Percentiles rank a stretch among this genome's conserved stretches.
Evolutionary conservation across 2,329 filamentous ascomycete species (phyloP).

Genomic region (Aspergillus sp.): DNA sequence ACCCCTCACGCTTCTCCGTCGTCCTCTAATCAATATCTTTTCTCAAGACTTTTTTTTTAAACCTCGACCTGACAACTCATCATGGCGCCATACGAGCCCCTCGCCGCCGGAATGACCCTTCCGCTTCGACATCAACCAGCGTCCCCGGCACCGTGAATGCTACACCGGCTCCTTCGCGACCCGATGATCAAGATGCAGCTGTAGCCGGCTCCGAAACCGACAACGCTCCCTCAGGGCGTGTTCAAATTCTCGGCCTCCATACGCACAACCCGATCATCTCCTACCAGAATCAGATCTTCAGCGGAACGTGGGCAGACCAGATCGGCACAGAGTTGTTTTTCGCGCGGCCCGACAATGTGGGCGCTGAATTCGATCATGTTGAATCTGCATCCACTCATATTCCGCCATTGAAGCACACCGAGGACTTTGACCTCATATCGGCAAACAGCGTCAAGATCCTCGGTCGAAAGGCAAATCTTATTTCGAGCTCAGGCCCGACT

Average conservation of each 20-base stretch:
- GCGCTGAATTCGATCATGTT: constrained; percentile 23
- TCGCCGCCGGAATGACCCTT: constrained; percentile 26
- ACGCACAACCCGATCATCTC: constrained; percentile 73
- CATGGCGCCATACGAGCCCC: constrained; percentile 39
- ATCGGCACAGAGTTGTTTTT: constrained; percentile 84
- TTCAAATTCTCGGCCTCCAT: constrained; percentile 85
- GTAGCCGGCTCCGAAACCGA: constrained; percentile 38
- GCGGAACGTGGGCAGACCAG: constrained; percentile 77
- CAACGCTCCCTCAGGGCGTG: constrained; percentile 35
- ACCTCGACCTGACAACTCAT: constrained; percentile 55
- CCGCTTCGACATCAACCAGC: constrained; percentile 9
- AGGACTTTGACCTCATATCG: constrained; percentile 69
- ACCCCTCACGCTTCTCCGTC: not conserved
- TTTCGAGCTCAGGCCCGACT: constrained; percentile 40
- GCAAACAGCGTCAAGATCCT: constrained; percentile 69
- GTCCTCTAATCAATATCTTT: not conserved
- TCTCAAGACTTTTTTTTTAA: constrained; percentile 58
- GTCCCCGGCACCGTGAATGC: constrained; percentile 3
- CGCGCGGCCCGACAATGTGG: constrained; percentile 40
- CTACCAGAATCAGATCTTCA: constrained; percentile 75
- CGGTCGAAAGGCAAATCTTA: constrained; percentile 63
- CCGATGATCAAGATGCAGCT: constrained; percentile 35
- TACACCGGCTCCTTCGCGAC: constrained; percentile 10
- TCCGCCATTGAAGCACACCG: constrained; percentile 42
- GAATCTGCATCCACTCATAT: constrained; percentile 44